phyloP scores from a whole-genome alignment of 176 grass and related monocot genomes.

The Ensete glaucum region DNA sequence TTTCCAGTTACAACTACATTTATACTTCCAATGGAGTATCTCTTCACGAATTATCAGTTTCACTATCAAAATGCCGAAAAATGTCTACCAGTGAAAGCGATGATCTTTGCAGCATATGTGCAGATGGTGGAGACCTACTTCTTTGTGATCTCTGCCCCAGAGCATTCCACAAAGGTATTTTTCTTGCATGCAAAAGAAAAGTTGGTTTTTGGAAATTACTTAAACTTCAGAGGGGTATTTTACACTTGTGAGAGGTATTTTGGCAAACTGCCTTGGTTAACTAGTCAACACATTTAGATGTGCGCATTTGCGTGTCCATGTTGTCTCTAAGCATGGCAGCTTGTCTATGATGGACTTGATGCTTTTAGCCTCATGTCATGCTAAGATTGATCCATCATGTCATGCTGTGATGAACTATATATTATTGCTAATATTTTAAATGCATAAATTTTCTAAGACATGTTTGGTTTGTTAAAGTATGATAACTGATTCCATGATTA shows the following conservation, averaged over 20 bases:
- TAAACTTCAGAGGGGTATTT: too few relatives aligned
- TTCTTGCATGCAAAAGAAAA: not conserved
- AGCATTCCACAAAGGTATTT: constrained; percentile 36
- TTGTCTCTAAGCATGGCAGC: too few relatives aligned
- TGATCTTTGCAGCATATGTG: constrained; percentile 36
- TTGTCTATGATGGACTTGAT: too few relatives aligned
- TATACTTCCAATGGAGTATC: constrained; percentile 36
- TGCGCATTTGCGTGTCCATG: too few relatives aligned
- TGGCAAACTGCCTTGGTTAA: too few relatives aligned
- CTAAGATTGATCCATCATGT: too few relatives aligned
- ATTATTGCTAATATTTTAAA: not conserved
- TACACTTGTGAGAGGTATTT: too few relatives aligned
- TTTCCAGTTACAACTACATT: constrained; percentile 33
- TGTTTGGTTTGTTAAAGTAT: not conserved
- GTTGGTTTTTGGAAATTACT: too few relatives aligned
- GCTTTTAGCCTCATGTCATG: too few relatives aligned
- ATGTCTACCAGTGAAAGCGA: constrained; percentile 23
- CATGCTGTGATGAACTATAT: too few relatives aligned
- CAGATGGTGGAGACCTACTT: constrained; percentile 31
- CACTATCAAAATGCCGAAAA: constrained; percentile 25
- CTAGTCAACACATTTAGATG: too few relatives aligned
- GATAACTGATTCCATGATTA: not conserved
- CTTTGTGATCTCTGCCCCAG: constrained; percentile 36
- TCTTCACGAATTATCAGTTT: constrained; percentile 33
- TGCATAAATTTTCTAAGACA: not conserved